phyloP scores from a whole-genome alignment of 2,329 filamentous ascomycete species.

The Sodiomyces alkalinus region DNA sequence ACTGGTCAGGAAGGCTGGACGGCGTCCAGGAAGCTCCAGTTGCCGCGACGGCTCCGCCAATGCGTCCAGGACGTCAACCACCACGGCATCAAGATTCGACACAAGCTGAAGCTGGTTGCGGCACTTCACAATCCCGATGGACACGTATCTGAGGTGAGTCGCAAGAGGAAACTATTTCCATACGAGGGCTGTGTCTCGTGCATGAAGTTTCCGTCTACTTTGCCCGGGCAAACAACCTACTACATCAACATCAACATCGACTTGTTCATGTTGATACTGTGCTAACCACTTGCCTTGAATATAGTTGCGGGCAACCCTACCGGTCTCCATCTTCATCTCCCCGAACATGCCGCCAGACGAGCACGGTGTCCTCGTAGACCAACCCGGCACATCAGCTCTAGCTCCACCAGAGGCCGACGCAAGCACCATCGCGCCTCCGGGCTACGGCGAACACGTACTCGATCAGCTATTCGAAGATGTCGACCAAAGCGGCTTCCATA shows the following conservation, averaged over 20 bases:
- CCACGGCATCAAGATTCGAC: constrained; percentile 78
- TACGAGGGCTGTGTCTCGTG: no score
- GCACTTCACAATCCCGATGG: constrained; percentile 90
- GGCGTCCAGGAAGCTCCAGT: constrained; percentile 44
- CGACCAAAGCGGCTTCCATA: constrained; percentile 68
- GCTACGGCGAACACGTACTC: constrained; percentile 79
- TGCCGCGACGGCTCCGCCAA: constrained; percentile 68
- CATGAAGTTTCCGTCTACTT: no score
- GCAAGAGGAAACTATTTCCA: constrained; percentile 1
- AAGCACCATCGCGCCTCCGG: constrained; percentile 64
- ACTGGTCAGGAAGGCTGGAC: constrained; percentile 51
- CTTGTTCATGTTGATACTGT: background rate
- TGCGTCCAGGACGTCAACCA: constrained; percentile 86
- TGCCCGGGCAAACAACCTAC: no score
- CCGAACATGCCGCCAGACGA: constrained; percentile 83
- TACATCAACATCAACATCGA: no score
- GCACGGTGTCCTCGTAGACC: constrained; percentile 60
- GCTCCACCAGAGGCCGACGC: constrained; percentile 23
- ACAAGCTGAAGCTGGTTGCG: constrained; percentile 84
- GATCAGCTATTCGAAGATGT: constrained; percentile 85
- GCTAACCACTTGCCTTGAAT: constrained; percentile 8
- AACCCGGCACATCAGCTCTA: constrained; percentile 22
- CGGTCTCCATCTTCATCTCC: constrained; percentile 88
- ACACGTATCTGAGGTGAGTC: constrained; percentile 69
- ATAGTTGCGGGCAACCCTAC: constrained; percentile 73